Percentiles rank a stretch among this genome's conserved stretches.
Conservation (phyloP, 495 filamentous ascomycete genomes). For the Penicillium simplicissimum region DNA sequence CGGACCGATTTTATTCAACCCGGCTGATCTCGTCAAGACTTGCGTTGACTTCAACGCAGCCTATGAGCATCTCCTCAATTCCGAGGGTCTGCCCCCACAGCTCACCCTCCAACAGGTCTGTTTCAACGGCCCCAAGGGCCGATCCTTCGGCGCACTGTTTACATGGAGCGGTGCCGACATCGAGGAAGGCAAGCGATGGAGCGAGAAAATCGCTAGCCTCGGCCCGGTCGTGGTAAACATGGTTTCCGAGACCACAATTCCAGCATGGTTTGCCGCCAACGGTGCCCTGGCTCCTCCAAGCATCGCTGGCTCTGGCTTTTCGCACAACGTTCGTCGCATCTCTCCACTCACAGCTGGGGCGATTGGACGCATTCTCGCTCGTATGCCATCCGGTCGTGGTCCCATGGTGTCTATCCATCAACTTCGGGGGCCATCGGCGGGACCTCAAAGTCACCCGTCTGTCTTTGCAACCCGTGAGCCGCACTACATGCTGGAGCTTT, state of each 20-base stretch:
- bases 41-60: neutral
- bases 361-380: slow-evolving; percentile 21
- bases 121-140: neutral
- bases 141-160: neutral
- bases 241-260: neutral
- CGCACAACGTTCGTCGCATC: neutral
- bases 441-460: slow-evolving; percentile 13
- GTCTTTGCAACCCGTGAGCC: slow-evolving; percentile 35
- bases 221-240: neutral
- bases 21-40: neutral
- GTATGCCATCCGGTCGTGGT: slow-evolving; percentile 28
- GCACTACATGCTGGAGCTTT: slow-evolving; percentile 43
- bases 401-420: slow-evolving; percentile 36
- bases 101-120: neutral
- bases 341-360: slow-evolving; percentile 15
- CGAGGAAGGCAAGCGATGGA: neutral
- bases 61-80: neutral
- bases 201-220: neutral
- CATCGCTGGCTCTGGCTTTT: neutral
- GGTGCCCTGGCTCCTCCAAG: neutral
- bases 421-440: slow-evolving; percentile 26
- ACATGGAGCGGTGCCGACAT: neutral
- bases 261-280: neutral
- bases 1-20: neutral
- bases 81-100: neutral